These are phyloP conservation scores for Amanita subjunquillea DNA, from an alignment of 768 basidiomycete genomes.

Conservation along the genomic window DNA sequence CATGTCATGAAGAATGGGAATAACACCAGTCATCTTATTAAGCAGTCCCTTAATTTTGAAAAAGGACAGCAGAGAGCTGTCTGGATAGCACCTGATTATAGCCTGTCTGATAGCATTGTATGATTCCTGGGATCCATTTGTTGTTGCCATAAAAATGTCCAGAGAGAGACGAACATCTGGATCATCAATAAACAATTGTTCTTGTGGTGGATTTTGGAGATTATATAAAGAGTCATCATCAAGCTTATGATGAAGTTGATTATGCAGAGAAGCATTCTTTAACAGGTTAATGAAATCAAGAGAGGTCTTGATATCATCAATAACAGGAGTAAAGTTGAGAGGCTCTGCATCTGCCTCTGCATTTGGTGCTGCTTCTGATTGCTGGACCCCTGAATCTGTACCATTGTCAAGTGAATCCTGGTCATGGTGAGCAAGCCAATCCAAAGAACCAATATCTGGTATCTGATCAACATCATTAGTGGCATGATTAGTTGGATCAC, in stretches of 20 bases:
- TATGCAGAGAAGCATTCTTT: not conserved
- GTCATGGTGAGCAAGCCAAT: no score
- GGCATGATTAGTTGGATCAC: no score
- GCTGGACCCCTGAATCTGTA: no score
- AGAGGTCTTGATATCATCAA: not conserved
- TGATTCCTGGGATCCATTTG: conserved; percentile 9
- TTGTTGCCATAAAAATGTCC: conserved; percentile 8
- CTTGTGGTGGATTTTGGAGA: not conserved
- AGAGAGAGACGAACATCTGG: conserved; percentile 12
- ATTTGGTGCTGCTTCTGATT: no score
- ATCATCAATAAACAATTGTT: not conserved
- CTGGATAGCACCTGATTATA: conserved; percentile 11
- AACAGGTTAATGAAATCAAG: not conserved
- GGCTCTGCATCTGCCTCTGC: no score
- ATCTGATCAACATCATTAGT: no score
- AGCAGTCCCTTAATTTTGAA: conserved; percentile 17
- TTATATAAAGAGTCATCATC: not conserved
- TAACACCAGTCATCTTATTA: conserved; percentile 21
- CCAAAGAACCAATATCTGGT: no score
- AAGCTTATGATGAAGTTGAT: not conserved
- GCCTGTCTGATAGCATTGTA: conserved; percentile 4
- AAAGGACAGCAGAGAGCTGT: conserved; percentile 17
- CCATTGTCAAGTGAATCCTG: no score
- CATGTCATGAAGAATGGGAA: conserved; percentile 27
- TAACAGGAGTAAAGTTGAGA: not conserved